These are phyloP conservation scores for Leptosphaerulina australis DNA, from an alignment of 2,329 filamentous ascomycete species.

Conservation along the genomic window DNA sequence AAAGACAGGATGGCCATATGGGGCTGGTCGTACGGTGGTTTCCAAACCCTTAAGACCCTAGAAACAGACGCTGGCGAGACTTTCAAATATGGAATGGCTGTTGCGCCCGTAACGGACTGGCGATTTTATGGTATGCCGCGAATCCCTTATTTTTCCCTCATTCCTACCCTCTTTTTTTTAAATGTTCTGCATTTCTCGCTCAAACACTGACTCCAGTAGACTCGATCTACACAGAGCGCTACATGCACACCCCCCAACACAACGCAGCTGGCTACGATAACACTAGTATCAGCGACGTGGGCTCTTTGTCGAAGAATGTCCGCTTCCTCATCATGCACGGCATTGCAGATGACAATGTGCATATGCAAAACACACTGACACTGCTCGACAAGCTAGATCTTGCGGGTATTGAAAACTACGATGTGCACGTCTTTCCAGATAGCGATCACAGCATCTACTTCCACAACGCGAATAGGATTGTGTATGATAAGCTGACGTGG, in stretches of 20 bases:
- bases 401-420: slow-evolving; percentile 85
- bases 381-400: slow-evolving; percentile 87
- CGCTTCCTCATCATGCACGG: slow-evolving; percentile 97
- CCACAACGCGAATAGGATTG: slow-evolving; percentile 87
- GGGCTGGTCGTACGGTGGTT: slow-evolving; percentile 98
- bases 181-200: neutral
- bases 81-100: slow-evolving; percentile 96
- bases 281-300: slow-evolving; percentile 74
- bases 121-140: slow-evolving; percentile 71
- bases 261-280: slow-evolving; percentile 79
- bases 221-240: slow-evolving; percentile 91
- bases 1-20: slow-evolving; percentile 84
- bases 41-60: slow-evolving; percentile 91
- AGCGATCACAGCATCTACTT: slow-evolving; percentile 95
- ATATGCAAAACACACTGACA: slow-evolving; percentile 90
- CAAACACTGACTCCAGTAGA: slow-evolving; percentile 54
- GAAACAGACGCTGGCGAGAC: slow-evolving; percentile 88
- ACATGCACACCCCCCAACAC: slow-evolving; percentile 92
- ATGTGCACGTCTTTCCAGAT: slow-evolving; percentile 95
- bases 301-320: slow-evolving; percentile 74
- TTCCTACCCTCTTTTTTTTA: neutral
- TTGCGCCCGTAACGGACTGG: slow-evolving; percentile 99
- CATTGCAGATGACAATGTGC: slow-evolving; percentile 95
- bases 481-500: slow-evolving; percentile 86
- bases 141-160: neutral